A percentile compares a stretch with the other conserved stretches of the same genome.
phyloP scores from a whole-genome alignment of 2,329 filamentous ascomycete genomes.

The Colletotrichum spinosum region DNA sequence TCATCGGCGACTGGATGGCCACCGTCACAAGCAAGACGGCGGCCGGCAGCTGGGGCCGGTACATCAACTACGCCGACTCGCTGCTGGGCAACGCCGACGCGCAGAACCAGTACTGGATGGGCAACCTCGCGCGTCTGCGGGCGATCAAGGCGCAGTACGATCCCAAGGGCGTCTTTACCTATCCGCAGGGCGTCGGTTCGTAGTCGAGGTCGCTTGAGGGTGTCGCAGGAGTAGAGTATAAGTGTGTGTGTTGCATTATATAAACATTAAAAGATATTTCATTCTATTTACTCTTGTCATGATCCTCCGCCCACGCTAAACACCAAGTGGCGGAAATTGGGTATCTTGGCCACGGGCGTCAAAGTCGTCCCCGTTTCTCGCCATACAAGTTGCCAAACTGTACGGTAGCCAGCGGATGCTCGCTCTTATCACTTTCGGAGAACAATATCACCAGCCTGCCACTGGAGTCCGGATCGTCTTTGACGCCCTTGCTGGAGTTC shows the following conservation, averaged over 20 bases:
- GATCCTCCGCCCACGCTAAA: conserved; percentile 7
- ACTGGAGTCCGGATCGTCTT: too few species aligned
- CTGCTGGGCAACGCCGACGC: conserved; percentile 58
- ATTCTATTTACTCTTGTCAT: not conserved
- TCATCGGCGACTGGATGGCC: conserved; percentile 55
- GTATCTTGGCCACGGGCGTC: not conserved
- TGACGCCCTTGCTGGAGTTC: too few species aligned
- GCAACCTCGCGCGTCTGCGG: conserved; percentile 50
- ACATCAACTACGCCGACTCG: conserved; percentile 66
- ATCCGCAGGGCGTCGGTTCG: conserved; percentile 45
- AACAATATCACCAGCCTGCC: too few species aligned
- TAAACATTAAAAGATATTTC: not conserved
- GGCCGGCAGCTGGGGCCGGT: conserved; percentile 57
- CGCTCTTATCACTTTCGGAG: too few species aligned
- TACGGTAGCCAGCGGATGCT: too few species aligned
- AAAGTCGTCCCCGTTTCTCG: not conserved
- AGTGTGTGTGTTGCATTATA: not conserved
- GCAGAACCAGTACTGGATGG: conserved; percentile 61
- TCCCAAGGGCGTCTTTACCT: conserved; percentile 55
- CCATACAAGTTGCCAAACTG: too few species aligned
- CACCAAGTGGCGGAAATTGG: not conserved
- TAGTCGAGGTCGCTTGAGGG: not conserved
- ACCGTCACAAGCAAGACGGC: conserved; percentile 50
- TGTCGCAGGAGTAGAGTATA: not conserved
- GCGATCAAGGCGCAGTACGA: conserved; percentile 54